Conservation (phyloP, 306 rosid genomes). For the peach (Prunus persica) region DNA sequence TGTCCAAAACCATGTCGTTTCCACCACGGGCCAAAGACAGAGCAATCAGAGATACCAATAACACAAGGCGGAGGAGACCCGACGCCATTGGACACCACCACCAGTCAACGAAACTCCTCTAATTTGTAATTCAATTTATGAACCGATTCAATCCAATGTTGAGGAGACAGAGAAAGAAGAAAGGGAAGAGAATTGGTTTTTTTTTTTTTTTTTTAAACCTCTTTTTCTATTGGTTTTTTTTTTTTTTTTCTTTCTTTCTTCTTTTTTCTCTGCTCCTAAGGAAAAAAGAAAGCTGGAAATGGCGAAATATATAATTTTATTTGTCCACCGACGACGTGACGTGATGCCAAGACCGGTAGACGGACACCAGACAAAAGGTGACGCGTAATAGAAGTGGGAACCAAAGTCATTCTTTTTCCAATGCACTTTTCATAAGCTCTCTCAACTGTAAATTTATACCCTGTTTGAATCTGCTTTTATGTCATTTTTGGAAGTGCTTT, state of each 20-base stretch:
- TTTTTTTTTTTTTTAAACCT: background rate
- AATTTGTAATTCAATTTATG: background rate
- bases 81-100: conserved; percentile 32
- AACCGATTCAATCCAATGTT: background rate
- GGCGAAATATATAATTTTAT: background rate
- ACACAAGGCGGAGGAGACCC: conserved; percentile 11
- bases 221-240: background rate
- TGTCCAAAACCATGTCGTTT: conserved; percentile 26
- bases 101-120: conserved; percentile 3
- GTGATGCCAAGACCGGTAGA: background rate
- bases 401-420: too few relatives aligned
- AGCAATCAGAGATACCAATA: conserved; percentile 33
- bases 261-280: background rate
- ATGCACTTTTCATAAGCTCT: too few relatives aligned
- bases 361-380: background rate
- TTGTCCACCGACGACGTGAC: too few relatives aligned
- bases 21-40: conserved; percentile 27
- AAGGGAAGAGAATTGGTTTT: background rate
- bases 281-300: background rate
- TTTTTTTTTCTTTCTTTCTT: background rate
- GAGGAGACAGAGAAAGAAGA: background rate
- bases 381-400: background rate
- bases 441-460: too few relatives aligned
- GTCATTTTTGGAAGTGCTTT: too few relatives aligned
- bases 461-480: too few relatives aligned